Base-by-base conservation (phyloP, 345 rosid genomes). In the Arabidopsis suecica region DNA sequence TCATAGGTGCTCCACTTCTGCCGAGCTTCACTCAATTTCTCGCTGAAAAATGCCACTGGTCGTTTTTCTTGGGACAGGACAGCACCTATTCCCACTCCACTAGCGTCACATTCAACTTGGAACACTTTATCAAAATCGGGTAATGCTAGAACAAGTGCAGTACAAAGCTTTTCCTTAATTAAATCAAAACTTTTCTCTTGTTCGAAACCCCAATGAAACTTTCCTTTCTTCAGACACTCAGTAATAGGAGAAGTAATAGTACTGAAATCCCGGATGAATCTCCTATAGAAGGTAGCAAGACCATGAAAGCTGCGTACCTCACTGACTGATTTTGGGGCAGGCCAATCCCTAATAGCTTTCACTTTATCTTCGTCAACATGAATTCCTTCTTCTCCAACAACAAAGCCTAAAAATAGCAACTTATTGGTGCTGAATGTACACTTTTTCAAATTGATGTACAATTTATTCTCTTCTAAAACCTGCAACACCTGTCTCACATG, bases 81-180 rank as follows among this genome's bases (percentile, higher is more conserved):
- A 12, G 0, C 47, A 0, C 61, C 20, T 10, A 70, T 57, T 3
- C 72, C 48, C 0, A 55, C 16, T 5, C 71, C 54, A 3, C 34
- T 37, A 2, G 65, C 71, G 42, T 47, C 42, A 16, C 67, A 66
- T 47, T 58, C 59, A 5, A 68, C 44, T 45, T 75, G 44, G 22
- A 75, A 74, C 6, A 36, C 7, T 7, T 68, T 68, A 16, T 25
- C 47, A 47, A 75, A 75, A 47, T 53, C 38, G 0, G 44, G 53
- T 45, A 58, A 54, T 1, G 53, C 53, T 0, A 76, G 5, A 0
- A 76, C 22, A 0, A 25, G 68, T 22, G 53, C 6, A 8, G 12
- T 56, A 45, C 30, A 42, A 0, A 74, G 33, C 18, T 14, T 58
- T 2, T 68, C 1, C 22, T 65, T 61, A 3, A 72, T 20, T 3